Percentiles rank a stretch among this genome's conserved stretches.
Evolutionary conservation across 2,329 filamentous ascomycete genomes (phyloP).

Genomic region (Fusarium chuoi): DNA sequence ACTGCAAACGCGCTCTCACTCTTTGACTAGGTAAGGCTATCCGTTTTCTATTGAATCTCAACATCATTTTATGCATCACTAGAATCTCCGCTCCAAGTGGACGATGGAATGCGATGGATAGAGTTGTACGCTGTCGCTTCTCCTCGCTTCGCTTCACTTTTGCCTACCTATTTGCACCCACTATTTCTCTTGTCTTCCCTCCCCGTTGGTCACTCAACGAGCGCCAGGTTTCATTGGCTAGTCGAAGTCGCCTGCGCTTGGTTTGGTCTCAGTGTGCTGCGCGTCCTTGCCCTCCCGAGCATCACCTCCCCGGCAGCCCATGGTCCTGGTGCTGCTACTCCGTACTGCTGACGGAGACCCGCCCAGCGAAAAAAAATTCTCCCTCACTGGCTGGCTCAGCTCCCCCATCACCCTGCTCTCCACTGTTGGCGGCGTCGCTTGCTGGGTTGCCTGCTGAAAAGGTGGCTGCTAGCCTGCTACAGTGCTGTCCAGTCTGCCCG

Average conservation of each 20-base stretch:
- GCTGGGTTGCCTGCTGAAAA: slow-evolving; percentile 26
- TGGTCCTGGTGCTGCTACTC: slow-evolving; percentile 6
- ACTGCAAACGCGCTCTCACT: slow-evolving; percentile 37
- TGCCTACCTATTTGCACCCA: slow-evolving; percentile 17
- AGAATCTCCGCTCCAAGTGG: slow-evolving; percentile 1
- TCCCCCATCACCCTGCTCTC: slow-evolving; percentile 23
- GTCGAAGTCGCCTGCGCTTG: slow-evolving; percentile 28
- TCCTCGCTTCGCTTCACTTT: slow-evolving; percentile 34
- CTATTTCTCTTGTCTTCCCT: slow-evolving; percentile 30
- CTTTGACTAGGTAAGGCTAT: slow-evolving; percentile 48
- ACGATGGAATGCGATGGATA: slow-evolving; percentile 31
- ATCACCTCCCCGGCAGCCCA: not conserved
- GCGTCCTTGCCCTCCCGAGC: slow-evolving; percentile 27
- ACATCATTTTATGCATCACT: slow-evolving; percentile 1
- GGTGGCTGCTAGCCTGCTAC: slow-evolving; percentile 25
- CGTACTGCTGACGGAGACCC: slow-evolving; percentile 31
- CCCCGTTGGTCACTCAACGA: slow-evolving; percentile 15
- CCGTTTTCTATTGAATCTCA: slow-evolving; percentile 35
- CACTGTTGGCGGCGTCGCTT: slow-evolving; percentile 31
- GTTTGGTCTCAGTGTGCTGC: slow-evolving; percentile 42
- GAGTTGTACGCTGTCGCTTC: slow-evolving; percentile 34
- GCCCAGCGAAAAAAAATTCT: slow-evolving; percentile 50
- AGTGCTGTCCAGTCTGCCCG: slow-evolving; percentile 7
- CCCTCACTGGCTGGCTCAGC: slow-evolving; percentile 38
- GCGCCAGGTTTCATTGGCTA: slow-evolving; percentile 19